phyloP scores from a whole-genome alignment of 2,329 filamentous ascomycete species.

The Pezizomycotina sp. region DNA sequence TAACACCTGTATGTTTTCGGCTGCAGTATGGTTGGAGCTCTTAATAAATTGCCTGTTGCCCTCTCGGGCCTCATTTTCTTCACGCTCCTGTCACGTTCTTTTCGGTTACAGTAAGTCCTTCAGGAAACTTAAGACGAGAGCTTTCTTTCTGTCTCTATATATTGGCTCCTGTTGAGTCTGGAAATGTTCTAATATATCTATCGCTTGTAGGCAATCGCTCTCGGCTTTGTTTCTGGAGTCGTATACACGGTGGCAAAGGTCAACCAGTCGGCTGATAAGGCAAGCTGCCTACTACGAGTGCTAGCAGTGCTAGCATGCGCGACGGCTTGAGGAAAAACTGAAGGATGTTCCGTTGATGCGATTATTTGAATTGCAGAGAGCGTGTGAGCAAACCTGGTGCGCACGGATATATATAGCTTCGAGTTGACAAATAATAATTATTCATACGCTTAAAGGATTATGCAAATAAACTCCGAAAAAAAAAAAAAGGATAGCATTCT shows the following conservation, averaged over 20 bases:
- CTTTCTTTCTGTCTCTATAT: too few species aligned
- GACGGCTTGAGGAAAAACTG: constrained; percentile 51
- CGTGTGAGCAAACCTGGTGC: too few species aligned
- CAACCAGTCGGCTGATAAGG: constrained; percentile 57
- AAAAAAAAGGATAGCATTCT: too few species aligned
- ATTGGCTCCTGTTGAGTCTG: too few species aligned
- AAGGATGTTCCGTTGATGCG: not conserved
- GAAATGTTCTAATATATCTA: not conserved
- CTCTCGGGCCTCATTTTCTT: constrained; percentile 83
- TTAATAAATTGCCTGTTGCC: constrained; percentile 96
- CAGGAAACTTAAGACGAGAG: too few species aligned
- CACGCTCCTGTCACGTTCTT: constrained; percentile 82
- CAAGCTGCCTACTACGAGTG: constrained; percentile 58
- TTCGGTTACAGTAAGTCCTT: constrained; percentile 34
- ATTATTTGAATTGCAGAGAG: too few species aligned
- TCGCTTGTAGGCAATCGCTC: constrained; percentile 68
- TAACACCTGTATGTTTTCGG: too few species aligned
- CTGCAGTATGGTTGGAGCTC: constrained; percentile 77
- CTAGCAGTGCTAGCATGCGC: constrained; percentile 77
- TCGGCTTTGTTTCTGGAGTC: constrained; percentile 83
- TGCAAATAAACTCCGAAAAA: too few species aligned
- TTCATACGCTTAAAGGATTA: too few species aligned
- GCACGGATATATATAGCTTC: too few species aligned
- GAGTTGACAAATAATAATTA: too few species aligned
- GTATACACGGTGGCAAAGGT: constrained; percentile 81